Conservation (phyloP, 495 filamentous ascomycete species). For the Aspergillus ostianus region DNA sequence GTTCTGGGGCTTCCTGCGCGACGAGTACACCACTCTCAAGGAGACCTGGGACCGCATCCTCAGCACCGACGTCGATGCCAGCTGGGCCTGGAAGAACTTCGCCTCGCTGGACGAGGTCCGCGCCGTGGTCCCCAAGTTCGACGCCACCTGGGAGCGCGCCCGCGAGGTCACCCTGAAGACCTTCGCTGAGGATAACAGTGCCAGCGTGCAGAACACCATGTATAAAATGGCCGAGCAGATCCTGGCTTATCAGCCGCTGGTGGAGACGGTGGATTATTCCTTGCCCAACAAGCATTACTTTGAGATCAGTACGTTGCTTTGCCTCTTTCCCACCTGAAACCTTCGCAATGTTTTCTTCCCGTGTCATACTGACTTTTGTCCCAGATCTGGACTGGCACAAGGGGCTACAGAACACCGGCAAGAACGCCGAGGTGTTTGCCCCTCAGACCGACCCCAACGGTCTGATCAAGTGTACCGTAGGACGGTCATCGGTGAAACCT, state of each 20-base stretch:
- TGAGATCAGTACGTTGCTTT: constrained; percentile 69
- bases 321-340: background rate
- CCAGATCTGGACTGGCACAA: constrained; percentile 96
- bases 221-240: constrained; percentile 96
- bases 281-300: constrained; percentile 99
- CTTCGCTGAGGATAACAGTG: constrained; percentile 88
- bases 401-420: constrained; percentile 92
- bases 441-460: constrained; percentile 93
- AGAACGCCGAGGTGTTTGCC: constrained; percentile 92
- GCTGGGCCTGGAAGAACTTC: constrained; percentile 82
- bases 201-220: constrained; percentile 96
- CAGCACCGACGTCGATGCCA: constrained; percentile 83
- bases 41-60: constrained; percentile 95
- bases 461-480: constrained; percentile 92
- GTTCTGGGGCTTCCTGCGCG: constrained; percentile 89
- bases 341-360: background rate
- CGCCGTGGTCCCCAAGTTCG: constrained; percentile 63
- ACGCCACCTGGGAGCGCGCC: constrained; percentile 72
- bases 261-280: constrained; percentile 73
- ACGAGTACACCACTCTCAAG: constrained; percentile 86
- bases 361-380: constrained; percentile 15
- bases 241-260: constrained; percentile 66
- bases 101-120: constrained; percentile 64
- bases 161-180: constrained; percentile 82
- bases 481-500: constrained; percentile 51